Base-by-base conservation (phyloP, 2,329 filamentous ascomycete species). In the Catunica adiposa region DNA sequence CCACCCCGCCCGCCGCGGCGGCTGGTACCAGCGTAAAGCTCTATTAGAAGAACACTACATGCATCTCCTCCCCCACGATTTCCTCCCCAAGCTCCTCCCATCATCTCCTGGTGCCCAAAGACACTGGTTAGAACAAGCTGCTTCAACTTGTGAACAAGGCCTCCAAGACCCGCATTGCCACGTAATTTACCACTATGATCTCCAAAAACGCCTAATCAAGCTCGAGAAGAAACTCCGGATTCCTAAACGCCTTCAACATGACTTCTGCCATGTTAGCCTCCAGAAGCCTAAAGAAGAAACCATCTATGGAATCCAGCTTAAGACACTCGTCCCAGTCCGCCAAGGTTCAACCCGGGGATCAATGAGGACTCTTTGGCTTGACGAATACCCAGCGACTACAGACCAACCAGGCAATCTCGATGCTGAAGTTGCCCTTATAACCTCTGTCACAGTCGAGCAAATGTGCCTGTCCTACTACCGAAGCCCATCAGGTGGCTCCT, bases 11-110 rank as follows among this genome's bases (percentile, higher is more conserved):
- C 79, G 89, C 26, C 79, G 92, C 44, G 92, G 92, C 0, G 80
- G 82, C 0, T 98, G 92, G 92, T 97, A 97, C 65, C 89, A 96
- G 64, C 85, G 92, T 20, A 95, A 94, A 68, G 92, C 90, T 1
- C 71, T 98, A 1, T 68, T 98, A 1, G 92, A 98, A 70, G 92
- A 98, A 66, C 89, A 94, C 65, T 97, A 98, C 67, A 89, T 97
- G 86, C 76, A 81, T 63, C 72, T 75, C 3, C 65, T 85, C 4
- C 17, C 37, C 15, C 4, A 48, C 17, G n/a, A 44, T 6, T 23
- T 7, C 23, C 29, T 22, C 14, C 44, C 23, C 15, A 26, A 31
- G 5, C 17, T 38, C 74, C 72, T 29, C 70, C 76, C 0, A 67
- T 66, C 1, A 0, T 61, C 62, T 1, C 68, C 66, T 3, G 57